phyloP scores from a whole-genome alignment of 2,329 filamentous ascomycete species.

The Stagonosporopsis rhizophila region DNA sequence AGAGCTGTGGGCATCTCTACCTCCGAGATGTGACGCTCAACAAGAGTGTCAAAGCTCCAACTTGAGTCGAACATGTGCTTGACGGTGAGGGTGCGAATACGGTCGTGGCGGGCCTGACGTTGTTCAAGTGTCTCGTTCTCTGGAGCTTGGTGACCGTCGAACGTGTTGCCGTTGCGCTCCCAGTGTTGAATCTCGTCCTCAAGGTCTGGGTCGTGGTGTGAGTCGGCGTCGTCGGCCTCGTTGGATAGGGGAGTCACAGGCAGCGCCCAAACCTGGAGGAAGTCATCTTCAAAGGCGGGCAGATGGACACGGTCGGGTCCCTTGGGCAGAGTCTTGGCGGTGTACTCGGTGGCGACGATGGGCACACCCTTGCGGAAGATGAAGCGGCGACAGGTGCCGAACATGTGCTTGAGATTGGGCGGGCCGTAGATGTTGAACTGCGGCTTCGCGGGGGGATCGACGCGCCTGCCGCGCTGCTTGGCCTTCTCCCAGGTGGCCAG shows the following conservation, averaged over 20 bases:
- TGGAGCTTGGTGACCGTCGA: constrained; percentile 40
- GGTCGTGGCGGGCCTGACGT: constrained; percentile 53
- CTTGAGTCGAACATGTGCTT: constrained; percentile 78
- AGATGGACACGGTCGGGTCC: constrained; percentile 45
- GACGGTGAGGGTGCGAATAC: constrained; percentile 69
- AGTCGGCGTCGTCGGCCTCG: constrained; percentile 4
- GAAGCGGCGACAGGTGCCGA: constrained; percentile 85
- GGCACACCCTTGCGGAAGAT: constrained; percentile 85
- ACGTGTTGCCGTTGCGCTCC: constrained; percentile 38
- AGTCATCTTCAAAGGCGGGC: constrained; percentile 77
- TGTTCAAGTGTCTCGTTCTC: constrained; percentile 43
- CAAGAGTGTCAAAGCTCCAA: constrained; percentile 75
- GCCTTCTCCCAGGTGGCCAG: constrained; percentile 44
- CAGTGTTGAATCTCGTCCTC: constrained; percentile 32
- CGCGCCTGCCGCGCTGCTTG: constrained; percentile 24
- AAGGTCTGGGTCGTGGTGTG: constrained; percentile 27
- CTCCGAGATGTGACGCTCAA: constrained; percentile 69
- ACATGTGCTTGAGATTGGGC: constrained; percentile 77
- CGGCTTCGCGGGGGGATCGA: constrained; percentile 29
- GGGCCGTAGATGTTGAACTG: constrained; percentile 72
- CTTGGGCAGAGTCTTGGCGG: constrained; percentile 31
- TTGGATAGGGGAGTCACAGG: constrained; percentile 57
- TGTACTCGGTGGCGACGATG: constrained; percentile 73
- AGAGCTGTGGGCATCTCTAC: constrained; percentile 73
- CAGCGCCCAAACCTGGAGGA: constrained; percentile 85